Percentiles rank a stretch among this genome's conserved stretches.
phyloP scores from a whole-genome alignment of 345 rosid species.

The Eucalyptus viminalis region DNA sequence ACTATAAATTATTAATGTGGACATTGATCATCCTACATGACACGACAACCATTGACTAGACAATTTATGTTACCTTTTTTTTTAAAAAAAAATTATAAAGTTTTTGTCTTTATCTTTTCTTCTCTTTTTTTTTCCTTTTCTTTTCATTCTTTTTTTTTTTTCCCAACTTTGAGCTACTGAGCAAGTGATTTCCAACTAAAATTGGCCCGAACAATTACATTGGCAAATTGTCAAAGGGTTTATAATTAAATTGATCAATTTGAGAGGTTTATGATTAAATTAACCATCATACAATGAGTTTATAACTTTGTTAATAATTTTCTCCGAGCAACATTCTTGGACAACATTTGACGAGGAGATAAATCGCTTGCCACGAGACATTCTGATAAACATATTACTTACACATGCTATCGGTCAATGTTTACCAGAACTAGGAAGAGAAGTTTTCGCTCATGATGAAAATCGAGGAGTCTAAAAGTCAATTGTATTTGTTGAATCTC shows the following conservation, averaged over 20 bases:
- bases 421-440: background rate
- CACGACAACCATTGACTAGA: accelerated
- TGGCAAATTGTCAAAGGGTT: background rate
- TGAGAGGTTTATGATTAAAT: background rate
- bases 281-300: background rate
- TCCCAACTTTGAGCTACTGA: background rate
- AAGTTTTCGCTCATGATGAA: background rate
- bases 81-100: background rate
- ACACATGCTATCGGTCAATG: background rate
- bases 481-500: background rate
- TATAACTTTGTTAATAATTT: background rate
- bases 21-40: accelerated
- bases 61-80: background rate
- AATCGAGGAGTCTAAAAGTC: background rate
- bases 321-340: background rate
- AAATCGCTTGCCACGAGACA: background rate
- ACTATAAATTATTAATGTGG: accelerated
- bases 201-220: accelerated
- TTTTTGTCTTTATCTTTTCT: background rate
- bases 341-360: background rate
- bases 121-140: background rate
- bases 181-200: background rate
- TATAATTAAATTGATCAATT: background rate
- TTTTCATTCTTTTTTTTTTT: background rate
- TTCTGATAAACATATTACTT: background rate